Conservation (phyloP, 1,284 basidiomycete species). For the Heterobasidion parviporum region DNA sequence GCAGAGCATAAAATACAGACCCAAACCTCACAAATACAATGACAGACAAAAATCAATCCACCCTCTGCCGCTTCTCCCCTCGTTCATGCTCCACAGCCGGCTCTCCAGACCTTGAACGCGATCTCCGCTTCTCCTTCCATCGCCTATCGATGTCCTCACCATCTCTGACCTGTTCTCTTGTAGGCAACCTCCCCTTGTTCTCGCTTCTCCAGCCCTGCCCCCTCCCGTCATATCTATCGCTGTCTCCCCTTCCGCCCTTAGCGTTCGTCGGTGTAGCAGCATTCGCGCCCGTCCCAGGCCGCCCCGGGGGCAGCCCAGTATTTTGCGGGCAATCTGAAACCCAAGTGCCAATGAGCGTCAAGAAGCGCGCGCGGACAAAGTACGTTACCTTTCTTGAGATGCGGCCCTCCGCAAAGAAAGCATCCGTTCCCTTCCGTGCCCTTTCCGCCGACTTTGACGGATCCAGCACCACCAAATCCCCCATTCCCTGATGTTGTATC, state of each 20-base stretch:
- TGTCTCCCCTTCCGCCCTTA: constrained; percentile 32
- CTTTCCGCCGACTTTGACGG: constrained; percentile 48
- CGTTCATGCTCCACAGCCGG: constrained; percentile 19
- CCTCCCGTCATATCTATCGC: constrained; percentile 6
- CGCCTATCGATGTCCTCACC: constrained; percentile 15
- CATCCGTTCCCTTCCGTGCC: constrained; percentile 63
- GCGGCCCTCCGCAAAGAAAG: constrained; percentile 86
- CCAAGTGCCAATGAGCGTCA: constrained; percentile 4
- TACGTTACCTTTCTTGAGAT: constrained; percentile 73
- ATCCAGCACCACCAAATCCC: constrained; percentile 62
- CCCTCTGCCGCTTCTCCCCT: constrained; percentile 26
- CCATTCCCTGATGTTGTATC: constrained; percentile 70
- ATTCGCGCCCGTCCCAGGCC: constrained; percentile 39
- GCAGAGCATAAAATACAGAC: not conserved
- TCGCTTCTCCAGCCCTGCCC: not conserved
- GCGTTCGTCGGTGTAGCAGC: constrained; percentile 23
- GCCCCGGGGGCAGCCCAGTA: constrained; percentile 33
- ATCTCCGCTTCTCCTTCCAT: constrained; percentile 29
- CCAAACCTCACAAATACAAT: not conserved
- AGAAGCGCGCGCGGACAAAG: not conserved
- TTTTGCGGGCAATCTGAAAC: constrained; percentile 67
- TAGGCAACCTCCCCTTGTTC: constrained; percentile 12
- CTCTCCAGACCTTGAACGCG: constrained; percentile 27
- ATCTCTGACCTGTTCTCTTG: constrained; percentile 15
- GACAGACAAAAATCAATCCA: constrained; percentile 13